phyloP scores from a whole-genome alignment of 2,329 filamentous ascomycete species.

The Aspergillus thermomutatus region DNA sequence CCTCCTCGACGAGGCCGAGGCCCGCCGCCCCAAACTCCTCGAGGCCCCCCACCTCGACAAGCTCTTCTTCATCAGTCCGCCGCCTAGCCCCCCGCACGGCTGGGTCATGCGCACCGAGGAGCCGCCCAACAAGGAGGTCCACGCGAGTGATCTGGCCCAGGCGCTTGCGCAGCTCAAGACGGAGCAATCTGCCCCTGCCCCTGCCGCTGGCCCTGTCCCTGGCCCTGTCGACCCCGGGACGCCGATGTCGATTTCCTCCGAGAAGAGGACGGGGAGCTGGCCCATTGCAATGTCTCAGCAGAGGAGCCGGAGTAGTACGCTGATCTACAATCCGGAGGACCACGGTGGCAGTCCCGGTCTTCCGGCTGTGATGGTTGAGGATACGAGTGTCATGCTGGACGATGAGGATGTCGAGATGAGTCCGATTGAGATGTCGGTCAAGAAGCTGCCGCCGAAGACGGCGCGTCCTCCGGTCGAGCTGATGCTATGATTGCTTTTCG shows the following conservation, averaged over 20 bases:
- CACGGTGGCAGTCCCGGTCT: conserved; percentile 59
- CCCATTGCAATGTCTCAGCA: conserved; percentile 27
- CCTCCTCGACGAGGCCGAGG: conserved; percentile 27
- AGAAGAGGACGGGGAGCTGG: conserved; percentile 32
- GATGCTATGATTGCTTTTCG: conserved; percentile 41
- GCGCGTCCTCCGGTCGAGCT: conserved; percentile 55
- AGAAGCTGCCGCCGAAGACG: conserved; percentile 51
- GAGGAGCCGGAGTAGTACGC: conserved; percentile 53
- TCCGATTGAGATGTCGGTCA: conserved; percentile 41
- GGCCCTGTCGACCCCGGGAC: conserved; percentile 27
- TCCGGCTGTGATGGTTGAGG: conserved; percentile 62
- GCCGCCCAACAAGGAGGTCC: conserved; percentile 63
- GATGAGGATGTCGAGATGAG: conserved; percentile 45
- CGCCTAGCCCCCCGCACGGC: conserved; percentile 61
- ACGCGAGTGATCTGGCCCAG: conserved; percentile 58
- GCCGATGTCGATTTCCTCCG: conserved; percentile 33
- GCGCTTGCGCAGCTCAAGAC: conserved; percentile 53
- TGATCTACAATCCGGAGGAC: conserved; percentile 62
- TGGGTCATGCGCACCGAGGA: conserved; percentile 63
- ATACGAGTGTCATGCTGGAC: conserved; percentile 50
- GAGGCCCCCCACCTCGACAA: conserved; percentile 57
- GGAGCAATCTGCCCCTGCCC: conserved; percentile 14
- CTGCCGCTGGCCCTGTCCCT: conserved; percentile 1
- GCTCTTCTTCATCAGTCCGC: conserved; percentile 65
- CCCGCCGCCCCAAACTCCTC: conserved; percentile 44